phyloP scores from a whole-genome alignment of 768 basidiomycete genomes.

The Termitomyces eurrhizus region DNA sequence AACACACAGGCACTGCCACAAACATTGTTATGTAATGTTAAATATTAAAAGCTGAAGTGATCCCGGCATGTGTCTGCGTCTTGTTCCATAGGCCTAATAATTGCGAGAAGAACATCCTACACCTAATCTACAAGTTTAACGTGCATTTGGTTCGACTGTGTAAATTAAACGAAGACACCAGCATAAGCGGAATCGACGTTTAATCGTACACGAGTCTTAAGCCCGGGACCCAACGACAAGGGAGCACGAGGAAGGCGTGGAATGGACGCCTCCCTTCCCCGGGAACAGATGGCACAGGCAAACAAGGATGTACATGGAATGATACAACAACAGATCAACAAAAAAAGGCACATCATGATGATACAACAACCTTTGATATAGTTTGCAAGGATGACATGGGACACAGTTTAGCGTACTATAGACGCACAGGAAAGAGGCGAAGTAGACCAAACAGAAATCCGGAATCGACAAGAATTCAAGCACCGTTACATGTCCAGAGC shows the following conservation, averaged over 20 bases:
- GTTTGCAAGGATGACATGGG: not conserved
- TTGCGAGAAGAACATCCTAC: not conserved
- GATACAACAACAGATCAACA: not conserved
- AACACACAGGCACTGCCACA: not conserved
- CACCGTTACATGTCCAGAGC: not conserved
- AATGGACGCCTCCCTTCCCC: not conserved
- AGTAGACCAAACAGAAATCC: not conserved
- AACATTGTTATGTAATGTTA: not conserved
- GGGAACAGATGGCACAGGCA: slow-evolving; percentile 2
- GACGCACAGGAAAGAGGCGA: not conserved
- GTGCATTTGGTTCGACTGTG: slow-evolving; percentile 4
- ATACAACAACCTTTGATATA: too few relatives aligned
- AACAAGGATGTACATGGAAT: not conserved
- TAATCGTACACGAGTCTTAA: slow-evolving; percentile 9
- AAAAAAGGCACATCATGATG: not conserved
- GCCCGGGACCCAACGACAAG: slow-evolving; percentile 16
- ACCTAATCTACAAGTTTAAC: not conserved
- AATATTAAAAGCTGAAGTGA: too few relatives aligned
- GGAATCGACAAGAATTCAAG: not conserved
- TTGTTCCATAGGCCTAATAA: not conserved
- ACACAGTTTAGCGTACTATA: not conserved
- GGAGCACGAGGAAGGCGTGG: slow-evolving; percentile 12
- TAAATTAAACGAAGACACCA: not conserved
- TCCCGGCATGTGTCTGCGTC: not conserved
- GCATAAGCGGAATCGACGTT: not conserved